Base-by-base conservation (phyloP, 768 basidiomycete species). In the Tephrocybe sp. region DNA sequence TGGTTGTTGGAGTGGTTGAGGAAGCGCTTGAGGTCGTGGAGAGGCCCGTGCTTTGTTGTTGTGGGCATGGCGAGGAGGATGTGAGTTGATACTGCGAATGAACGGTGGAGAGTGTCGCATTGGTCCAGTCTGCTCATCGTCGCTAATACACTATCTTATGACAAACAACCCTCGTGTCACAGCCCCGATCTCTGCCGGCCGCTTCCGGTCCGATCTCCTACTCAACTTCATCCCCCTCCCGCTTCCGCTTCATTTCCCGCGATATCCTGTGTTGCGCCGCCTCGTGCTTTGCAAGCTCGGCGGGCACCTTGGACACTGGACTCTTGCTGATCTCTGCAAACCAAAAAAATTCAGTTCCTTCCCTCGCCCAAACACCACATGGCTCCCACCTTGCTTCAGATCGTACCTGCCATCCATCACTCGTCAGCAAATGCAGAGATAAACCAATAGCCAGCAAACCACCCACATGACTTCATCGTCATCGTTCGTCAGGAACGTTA, bases 401-500 rank as follows among this genome's bases (percentile, higher is more conserved):
- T 98, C 94, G 76, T 94, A 94, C 84, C 90, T 93, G 68, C 44
- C 52, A 9, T 49, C 41, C 38, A 48, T 55, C 45, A 52, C 40
- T 51, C 34, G 33, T 55, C 37, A 45, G 22, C 16, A 42, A n/a
- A n/a, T 3, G 22, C 38, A 33, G 41, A 48, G 38, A 57, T 50
- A 37, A 57, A 30, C 36, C 39, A 30, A 45, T 41, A 50, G 47
- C 52, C 41, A 48, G 54, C 30, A 44, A 25, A 46, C n/a, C 30
- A 78, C 87, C 57, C 69, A 94, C 94, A 98, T 93, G 64, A 97
- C 95, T 71, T 95, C 93, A 45, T 94, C 93, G 63, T 97, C 94
- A 57, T 94, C 91, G 64, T 97, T 92, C 36, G 87, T 88, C 55
- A 99, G 74, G 81, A 99, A 97, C 18, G 97, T 98, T 62, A 98